Evolutionary conservation across 2,329 filamentous ascomycete species (phyloP).

Genomic region (Kalmusia sp.): DNA sequence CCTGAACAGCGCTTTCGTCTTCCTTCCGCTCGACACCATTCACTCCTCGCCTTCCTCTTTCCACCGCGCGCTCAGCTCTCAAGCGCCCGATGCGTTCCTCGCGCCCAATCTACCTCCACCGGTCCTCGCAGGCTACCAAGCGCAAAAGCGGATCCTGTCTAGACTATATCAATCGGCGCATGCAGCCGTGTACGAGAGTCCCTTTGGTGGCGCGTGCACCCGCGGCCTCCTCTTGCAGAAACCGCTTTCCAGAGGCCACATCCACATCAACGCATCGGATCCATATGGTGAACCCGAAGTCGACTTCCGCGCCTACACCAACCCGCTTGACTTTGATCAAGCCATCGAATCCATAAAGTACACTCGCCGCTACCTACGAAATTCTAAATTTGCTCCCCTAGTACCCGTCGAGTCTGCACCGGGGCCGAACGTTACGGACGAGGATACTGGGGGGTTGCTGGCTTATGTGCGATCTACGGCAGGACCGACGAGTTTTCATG

Average conservation of each 20-base stretch:
- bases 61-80: not conserved
- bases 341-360: constrained; percentile 43
- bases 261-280: constrained; percentile 45
- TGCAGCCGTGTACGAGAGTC: constrained; percentile 40
- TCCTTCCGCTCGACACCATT: constrained; percentile 25
- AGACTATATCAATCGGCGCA: constrained; percentile 26
- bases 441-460: not conserved
- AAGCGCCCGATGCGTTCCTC: not conserved
- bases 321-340: constrained; percentile 45
- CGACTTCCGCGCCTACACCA: constrained; percentile 42
- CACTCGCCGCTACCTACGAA: constrained; percentile 42
- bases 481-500: constrained; percentile 3
- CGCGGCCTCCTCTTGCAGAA: constrained; percentile 24
- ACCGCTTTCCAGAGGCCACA: constrained; percentile 43
- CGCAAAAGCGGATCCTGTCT: constrained; percentile 18
- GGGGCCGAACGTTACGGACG: constrained; percentile 11
- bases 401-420: constrained; percentile 39
- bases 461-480: constrained; percentile 5
- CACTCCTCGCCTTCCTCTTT: constrained; percentile 23
- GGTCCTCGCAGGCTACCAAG: constrained; percentile 1
- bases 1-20: constrained; percentile 31
- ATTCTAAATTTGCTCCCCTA: constrained; percentile 39
- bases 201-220: constrained; percentile 19
- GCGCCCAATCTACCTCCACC: not conserved
- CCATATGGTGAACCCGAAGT: constrained; percentile 39